Percentiles rank a stretch among this genome's conserved stretches.
Evolutionary conservation across 2,329 filamentous ascomycete genomes (phyloP).

Genomic region (Microdochium bolleyi): DNA sequence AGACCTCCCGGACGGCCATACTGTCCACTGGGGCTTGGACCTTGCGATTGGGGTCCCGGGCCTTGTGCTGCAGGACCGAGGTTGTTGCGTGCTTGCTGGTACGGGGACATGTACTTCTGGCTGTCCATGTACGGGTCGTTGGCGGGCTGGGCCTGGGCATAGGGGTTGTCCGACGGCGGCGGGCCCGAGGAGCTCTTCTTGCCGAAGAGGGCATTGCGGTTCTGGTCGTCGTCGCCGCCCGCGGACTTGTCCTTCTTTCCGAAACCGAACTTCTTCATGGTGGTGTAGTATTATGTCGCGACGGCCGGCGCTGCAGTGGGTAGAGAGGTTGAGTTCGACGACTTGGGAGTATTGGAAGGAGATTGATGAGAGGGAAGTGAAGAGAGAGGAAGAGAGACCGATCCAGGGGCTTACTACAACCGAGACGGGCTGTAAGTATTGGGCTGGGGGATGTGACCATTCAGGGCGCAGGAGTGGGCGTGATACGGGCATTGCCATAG

Average conservation of each 20-base stretch:
- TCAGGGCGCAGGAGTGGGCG: neutral
- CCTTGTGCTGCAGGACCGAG: conserved; percentile 15
- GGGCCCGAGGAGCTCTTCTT: conserved; percentile 42
- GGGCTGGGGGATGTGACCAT: neutral
- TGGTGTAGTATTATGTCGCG: conserved; percentile 6
- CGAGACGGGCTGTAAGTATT: neutral
- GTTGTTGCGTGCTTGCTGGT: conserved; percentile 33
- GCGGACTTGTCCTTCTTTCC: conserved; percentile 39
- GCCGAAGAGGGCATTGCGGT: conserved; percentile 43
- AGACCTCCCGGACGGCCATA: conserved; percentile 21
- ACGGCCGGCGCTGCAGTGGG: neutral
- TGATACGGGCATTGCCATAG: neutral
- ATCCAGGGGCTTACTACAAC: neutral
- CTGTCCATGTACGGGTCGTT: conserved; percentile 47
- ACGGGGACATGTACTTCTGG: conserved; percentile 34
- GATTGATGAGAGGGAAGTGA: neutral
- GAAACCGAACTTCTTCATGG: conserved; percentile 55
- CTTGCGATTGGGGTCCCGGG: conserved; percentile 8
- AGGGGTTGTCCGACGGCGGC: conserved; percentile 45
- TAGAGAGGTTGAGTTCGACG: neutral
- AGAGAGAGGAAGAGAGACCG: neutral
- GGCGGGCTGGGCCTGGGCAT: conserved; percentile 39
- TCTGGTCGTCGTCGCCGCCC: conserved; percentile 37
- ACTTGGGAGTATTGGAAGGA: neutral
- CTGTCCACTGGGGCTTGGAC: no score